Conservation (phyloP, 2,329 filamentous ascomycete species). For the Fusarium sp. region DNA sequence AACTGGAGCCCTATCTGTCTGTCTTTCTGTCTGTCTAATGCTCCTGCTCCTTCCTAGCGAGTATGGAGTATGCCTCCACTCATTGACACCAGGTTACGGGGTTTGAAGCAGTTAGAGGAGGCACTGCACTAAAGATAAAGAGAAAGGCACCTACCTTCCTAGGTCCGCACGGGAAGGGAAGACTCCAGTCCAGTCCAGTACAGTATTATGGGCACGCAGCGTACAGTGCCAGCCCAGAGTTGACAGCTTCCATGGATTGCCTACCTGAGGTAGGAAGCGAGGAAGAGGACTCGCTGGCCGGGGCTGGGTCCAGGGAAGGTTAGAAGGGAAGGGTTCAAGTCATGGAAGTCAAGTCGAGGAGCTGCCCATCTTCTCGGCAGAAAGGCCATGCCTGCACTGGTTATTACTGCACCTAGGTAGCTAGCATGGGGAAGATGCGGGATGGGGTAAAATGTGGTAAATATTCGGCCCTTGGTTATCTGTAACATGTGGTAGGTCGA, state of each 20-base stretch:
- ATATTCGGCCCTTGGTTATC: slow-evolving; percentile 42
- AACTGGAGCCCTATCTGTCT: slow-evolving; percentile 30
- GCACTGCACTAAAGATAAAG: slow-evolving; percentile 8
- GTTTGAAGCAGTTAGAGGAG: slow-evolving; percentile 37
- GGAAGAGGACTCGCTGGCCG: slow-evolving; percentile 34
- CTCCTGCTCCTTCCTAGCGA: slow-evolving; percentile 25
- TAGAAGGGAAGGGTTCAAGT: slow-evolving; percentile 29
- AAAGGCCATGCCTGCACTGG: not conserved
- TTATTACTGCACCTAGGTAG: not conserved
- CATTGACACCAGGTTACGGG: slow-evolving; percentile 39
- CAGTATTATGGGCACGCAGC: not conserved
- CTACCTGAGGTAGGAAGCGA: slow-evolving; percentile 33
- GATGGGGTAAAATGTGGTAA: slow-evolving; percentile 43
- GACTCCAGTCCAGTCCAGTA: slow-evolving; percentile 11
- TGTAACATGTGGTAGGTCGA: slow-evolving; percentile 45
- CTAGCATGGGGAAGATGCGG: slow-evolving; percentile 34
- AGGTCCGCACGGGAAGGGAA: not conserved
- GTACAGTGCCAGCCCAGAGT: slow-evolving; percentile 24
- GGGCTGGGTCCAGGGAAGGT: slow-evolving; percentile 40
- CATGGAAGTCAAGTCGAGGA: too few species aligned
- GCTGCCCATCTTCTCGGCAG: too few species aligned
- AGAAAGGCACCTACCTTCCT: too few species aligned
- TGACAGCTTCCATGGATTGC: slow-evolving; percentile 20
- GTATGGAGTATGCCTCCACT: slow-evolving; percentile 41
- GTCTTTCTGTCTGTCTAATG: slow-evolving; percentile 6